Conservation (phyloP, 1,284 basidiomycete species). For the Malassezia equina region DNA sequence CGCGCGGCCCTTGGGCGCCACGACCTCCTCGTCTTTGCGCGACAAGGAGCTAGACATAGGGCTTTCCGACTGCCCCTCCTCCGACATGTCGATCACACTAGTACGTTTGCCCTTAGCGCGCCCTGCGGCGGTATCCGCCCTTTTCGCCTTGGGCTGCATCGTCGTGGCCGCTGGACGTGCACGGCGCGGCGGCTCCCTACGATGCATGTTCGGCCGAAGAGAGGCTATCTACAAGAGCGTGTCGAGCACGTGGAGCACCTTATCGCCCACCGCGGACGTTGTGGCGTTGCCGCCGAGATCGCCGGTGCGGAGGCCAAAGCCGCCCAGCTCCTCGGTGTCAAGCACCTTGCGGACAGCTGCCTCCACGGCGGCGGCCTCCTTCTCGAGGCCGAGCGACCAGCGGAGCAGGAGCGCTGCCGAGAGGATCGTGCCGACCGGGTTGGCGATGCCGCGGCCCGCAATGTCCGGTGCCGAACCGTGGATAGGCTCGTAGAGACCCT, state of each 20-base stretch:
- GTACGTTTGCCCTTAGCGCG: neutral
- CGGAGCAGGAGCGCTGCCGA: slow-evolving; percentile 88
- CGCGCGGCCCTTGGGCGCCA: neutral
- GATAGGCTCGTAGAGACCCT: slow-evolving; percentile 91
- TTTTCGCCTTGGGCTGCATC: neutral
- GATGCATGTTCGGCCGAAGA: neutral
- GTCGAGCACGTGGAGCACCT: slow-evolving; percentile 67
- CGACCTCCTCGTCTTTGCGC: neutral
- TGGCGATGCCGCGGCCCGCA: slow-evolving; percentile 85
- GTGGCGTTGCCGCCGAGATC: slow-evolving; percentile 73
- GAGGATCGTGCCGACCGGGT: slow-evolving; percentile 93
- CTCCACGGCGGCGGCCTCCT: slow-evolving; percentile 74
- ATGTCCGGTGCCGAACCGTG: slow-evolving; percentile 72
- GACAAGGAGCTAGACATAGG: neutral
- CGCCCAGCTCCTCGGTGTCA: slow-evolving; percentile 63
- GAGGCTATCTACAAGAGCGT: slow-evolving; percentile 51
- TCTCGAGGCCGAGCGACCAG: slow-evolving; percentile 73
- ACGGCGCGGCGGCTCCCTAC: neutral
- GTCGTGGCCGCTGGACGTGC: neutral
- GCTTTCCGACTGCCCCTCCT: neutral
- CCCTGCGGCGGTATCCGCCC: neutral
- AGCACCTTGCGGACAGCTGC: slow-evolving; percentile 76
- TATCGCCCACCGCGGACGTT: slow-evolving; percentile 73
- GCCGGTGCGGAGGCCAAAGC: slow-evolving; percentile 68
- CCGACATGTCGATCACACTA: neutral